Evolutionary conservation across 2,329 filamentous ascomycete species (phyloP).

Genomic region (Ophiostoma fasciatum): DNA sequence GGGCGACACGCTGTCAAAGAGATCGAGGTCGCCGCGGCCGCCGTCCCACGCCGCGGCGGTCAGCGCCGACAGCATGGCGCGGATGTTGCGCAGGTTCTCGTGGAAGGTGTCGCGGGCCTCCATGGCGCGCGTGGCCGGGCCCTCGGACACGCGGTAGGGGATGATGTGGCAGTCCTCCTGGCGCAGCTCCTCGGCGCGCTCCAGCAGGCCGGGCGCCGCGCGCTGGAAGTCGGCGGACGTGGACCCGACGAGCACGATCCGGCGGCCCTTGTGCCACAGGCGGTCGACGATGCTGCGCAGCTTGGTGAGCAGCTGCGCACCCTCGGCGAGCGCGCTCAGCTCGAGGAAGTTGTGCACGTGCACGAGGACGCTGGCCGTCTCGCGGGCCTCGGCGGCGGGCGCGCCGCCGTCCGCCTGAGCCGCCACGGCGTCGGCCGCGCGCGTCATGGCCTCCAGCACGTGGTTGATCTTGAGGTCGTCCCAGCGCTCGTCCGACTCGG

Average conservation of each 20-base stretch:
- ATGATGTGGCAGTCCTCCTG: conserved; percentile 18
- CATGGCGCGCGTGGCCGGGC: conserved; percentile 5
- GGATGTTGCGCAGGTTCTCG: conserved; percentile 33
- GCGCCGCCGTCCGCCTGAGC: background rate
- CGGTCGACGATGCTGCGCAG: conserved; percentile 59
- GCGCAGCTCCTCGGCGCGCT: conserved; percentile 18
- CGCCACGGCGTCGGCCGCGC: conserved; percentile 26
- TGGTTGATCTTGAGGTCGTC: conserved; percentile 46
- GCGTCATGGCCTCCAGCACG: conserved; percentile 41
- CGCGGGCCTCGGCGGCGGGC: conserved; percentile 1
- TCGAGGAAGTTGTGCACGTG: conserved; percentile 73
- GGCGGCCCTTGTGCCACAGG: conserved; percentile 54
- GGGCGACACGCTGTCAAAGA: background rate
- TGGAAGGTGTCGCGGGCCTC: conserved; percentile 23
- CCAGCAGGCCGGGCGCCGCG: conserved; percentile 15
- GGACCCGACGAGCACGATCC: conserved; percentile 60
- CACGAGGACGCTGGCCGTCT: conserved; percentile 43
- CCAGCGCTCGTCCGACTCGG: conserved; percentile 35
- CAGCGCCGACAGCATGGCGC: conserved; percentile 29
- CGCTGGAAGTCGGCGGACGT: conserved; percentile 45
- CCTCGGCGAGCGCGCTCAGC: conserved; percentile 53
- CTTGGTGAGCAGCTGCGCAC: conserved; percentile 51
- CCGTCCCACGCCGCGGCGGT: conserved; percentile 10
- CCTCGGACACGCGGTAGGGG: conserved; percentile 14
- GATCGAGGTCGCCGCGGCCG: background rate